These are phyloP conservation scores for Actinomucor elegans DNA, from an alignment of 371 early-diverging fungal genomes.

Conservation along the genomic window DNA sequence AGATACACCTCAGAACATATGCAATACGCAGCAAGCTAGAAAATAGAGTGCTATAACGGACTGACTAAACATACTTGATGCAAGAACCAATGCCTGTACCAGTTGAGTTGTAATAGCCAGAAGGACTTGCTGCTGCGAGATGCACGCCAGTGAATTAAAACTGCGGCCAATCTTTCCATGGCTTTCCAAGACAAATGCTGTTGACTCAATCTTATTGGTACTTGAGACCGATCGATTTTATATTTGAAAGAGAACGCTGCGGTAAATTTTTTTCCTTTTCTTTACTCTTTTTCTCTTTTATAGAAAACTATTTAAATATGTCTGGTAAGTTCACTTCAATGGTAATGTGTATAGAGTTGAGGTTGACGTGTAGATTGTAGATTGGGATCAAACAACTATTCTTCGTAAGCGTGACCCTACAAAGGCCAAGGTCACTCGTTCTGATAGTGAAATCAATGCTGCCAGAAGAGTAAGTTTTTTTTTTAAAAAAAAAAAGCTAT, in stretches of 20 bases:
- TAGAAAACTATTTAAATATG: slow-evolving; percentile 10
- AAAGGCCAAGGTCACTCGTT: slow-evolving; percentile 66
- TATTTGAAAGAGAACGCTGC: slow-evolving; percentile 4
- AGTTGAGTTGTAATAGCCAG: too few species aligned
- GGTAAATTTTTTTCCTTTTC: slow-evolving; percentile 1
- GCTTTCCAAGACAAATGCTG: slow-evolving; percentile 9
- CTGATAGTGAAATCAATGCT: slow-evolving; percentile 73
- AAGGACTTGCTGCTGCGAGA: too few species aligned
- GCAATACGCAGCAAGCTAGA: too few species aligned
- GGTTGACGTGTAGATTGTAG: slow-evolving; percentile 21
- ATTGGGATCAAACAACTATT: slow-evolving; percentile 79
- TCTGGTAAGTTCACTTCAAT: slow-evolving; percentile 20
- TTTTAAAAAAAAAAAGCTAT: neutral
- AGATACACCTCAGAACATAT: too few species aligned
- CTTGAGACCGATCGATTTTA: neutral
- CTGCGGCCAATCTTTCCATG: slow-evolving; percentile 23
- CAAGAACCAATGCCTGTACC: too few species aligned
- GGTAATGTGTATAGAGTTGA: neutral
- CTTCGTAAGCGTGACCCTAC: slow-evolving; percentile 74
- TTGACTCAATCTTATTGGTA: slow-evolving; percentile 4
- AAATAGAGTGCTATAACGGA: too few species aligned
- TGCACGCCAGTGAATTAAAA: too few species aligned
- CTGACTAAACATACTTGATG: too few species aligned
- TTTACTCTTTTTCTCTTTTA: slow-evolving; percentile 1
- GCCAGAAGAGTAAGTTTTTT: slow-evolving; percentile 62